Evolutionary conservation across 2,329 filamentous ascomycete genomes (phyloP).

Genomic region (Didymella sp.): DNA sequence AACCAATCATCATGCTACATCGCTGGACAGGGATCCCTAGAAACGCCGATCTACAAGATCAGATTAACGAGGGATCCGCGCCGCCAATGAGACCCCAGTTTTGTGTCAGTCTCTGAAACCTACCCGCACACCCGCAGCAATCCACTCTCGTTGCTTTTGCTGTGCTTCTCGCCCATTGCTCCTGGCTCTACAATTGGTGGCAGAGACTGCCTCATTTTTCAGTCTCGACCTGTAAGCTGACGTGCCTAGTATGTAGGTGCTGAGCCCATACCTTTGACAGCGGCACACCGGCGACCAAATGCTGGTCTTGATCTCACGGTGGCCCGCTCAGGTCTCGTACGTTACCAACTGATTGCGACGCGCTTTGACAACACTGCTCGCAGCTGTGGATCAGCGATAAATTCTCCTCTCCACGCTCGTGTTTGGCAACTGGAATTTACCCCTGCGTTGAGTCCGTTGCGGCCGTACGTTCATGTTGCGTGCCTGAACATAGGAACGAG

Average conservation of each 20-base stretch:
- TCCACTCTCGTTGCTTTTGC: conserved; percentile 25
- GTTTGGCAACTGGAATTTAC: conserved; percentile 8
- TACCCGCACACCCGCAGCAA: conserved; percentile 33
- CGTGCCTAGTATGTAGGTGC: conserved; percentile 20
- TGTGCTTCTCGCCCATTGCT: conserved; percentile 25
- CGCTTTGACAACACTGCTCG: conserved; percentile 8
- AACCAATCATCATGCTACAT: not conserved
- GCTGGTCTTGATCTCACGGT: conserved; percentile 23
- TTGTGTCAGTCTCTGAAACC: conserved; percentile 34
- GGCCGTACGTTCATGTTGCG: conserved; percentile 8
- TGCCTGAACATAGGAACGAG: conserved; percentile 12
- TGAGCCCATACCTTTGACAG: conserved; percentile 33
- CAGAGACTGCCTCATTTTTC: conserved; percentile 22
- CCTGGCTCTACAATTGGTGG: conserved; percentile 23
- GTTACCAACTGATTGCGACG: conserved; percentile 13
- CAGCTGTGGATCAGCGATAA: conserved; percentile 11
- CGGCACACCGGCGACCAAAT: conserved; percentile 35
- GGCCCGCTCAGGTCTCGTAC: conserved; percentile 24
- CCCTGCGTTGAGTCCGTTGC: conserved; percentile 15
- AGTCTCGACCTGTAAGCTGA: conserved; percentile 18
- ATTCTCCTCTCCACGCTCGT: not conserved
- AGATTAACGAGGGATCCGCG: conserved; percentile 47
- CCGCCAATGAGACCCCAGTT: conserved; percentile 37
- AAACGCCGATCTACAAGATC: conserved; percentile 36
- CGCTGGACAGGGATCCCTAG: conserved; percentile 33